Conservation (phyloP, 805 yeast genomes). For the Wickerhamomyces queroliae region DNA sequence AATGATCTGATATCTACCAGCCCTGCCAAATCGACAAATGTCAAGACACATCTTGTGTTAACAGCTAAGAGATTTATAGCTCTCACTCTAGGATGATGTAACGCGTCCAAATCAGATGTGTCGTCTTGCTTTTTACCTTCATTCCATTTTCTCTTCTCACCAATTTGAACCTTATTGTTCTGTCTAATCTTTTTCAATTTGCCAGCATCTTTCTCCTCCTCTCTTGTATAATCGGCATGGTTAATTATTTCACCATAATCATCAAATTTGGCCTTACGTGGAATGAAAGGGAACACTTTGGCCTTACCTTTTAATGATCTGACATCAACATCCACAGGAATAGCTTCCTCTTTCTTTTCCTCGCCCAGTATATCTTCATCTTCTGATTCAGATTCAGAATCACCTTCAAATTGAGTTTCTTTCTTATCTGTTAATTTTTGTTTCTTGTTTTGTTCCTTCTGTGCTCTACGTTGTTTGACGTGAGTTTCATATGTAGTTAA, state of each 20-base stretch:
- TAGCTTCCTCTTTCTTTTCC: conserved; percentile 26
- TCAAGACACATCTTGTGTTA: conserved; percentile 60
- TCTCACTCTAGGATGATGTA: conserved; percentile 46
- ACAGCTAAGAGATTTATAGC: conserved; percentile 28
- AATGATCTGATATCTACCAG: conserved; percentile 80
- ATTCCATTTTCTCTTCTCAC: conserved; percentile 31
- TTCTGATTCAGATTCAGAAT: conserved; percentile 1
- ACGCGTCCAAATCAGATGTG: conserved; percentile 41
- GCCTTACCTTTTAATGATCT: conserved; percentile 23
- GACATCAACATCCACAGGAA: conserved; percentile 28
- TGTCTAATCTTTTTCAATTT: conserved; percentile 22
- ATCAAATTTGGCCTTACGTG: conserved; percentile 57
- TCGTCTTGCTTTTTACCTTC: conserved; percentile 44
- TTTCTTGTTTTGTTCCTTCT: conserved; percentile 24
- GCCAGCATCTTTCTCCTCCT: conserved; percentile 37
- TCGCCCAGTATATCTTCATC: conserved; percentile 17
- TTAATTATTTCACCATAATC: conserved; percentile 84
- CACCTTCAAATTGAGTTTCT: conserved; percentile 18
- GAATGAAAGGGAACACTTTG: conserved; percentile 73
- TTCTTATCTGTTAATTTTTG: conserved; percentile 25
- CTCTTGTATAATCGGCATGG: conserved; percentile 53
- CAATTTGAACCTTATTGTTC: conserved; percentile 22
- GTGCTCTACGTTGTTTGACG: conserved; percentile 40
- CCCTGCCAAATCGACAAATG: conserved; percentile 79
- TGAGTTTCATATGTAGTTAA: conserved; percentile 39